Base-by-base conservation (phyloP, 2,329 filamentous ascomycete species). In the Chrysoporthe cubensis region DNA sequence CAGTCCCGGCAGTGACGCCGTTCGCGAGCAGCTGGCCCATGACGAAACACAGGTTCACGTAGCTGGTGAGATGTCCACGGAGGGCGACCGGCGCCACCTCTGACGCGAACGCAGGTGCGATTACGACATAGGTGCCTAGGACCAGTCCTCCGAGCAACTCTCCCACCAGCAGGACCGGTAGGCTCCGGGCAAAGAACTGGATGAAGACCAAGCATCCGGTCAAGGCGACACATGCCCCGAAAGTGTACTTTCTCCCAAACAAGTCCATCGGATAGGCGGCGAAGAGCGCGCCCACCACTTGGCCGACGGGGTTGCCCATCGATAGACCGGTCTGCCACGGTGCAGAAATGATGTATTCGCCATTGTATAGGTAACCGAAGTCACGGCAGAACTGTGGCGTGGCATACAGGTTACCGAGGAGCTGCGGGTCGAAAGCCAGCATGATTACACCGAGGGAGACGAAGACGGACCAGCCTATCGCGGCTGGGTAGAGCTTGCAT, bases 371-470 rank as follows among this genome's bases (percentile, higher is more conserved):
- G 69, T 87, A 84, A 2, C 87, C 87, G 73, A 88, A 88, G 70
- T 87, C 82, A 26, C 76, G 74, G 70, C 85, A 82, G 72, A 89
- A 89, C n/a, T 84, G 82, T 0, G 86, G 85, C 62, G 84, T 85
- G 2, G 85, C 83, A 72, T 87, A 90, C 64, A 91, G 81, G 69
- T 88, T 88, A 34, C 87, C 87, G 21, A 90, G 81, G 11, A 91
- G 82, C 74, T 90, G 88, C 0, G 87, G 85, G 74, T 90, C 88
- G 72, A 90, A 91, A 4, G 87, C 87, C 54, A 84, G 75, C 85
- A 88, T 88, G 70, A 89, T 85, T 48, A 89, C 84, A 7, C 85
- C 85, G 2, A 88, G 77, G 4, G 84, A 87, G 71, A 90, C 86
- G 72, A 87, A 88, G 54, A 83, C 79, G 8, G 85, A 87, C 87